A percentile compares a stretch with the other conserved stretches of the same genome.
These are phyloP conservation scores for Alternaria consortialis DNA, from an alignment of 2,329 filamentous ascomycete genomes.

Conservation along the genomic window DNA sequence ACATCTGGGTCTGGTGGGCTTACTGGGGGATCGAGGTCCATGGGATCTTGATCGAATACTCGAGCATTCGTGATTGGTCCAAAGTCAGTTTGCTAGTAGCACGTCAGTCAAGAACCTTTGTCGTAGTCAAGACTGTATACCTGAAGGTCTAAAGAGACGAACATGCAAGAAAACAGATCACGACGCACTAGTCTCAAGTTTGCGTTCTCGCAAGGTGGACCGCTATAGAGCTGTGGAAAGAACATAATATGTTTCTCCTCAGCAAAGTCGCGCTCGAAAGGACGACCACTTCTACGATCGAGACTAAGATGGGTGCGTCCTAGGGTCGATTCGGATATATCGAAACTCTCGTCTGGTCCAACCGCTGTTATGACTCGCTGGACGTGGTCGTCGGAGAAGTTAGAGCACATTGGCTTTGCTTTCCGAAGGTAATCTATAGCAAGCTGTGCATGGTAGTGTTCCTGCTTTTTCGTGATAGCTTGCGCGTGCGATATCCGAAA, in stretches of 20 bases:
- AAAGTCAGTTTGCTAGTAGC: constrained; percentile 11
- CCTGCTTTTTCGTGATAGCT: constrained; percentile 11
- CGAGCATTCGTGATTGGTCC: constrained; percentile 6
- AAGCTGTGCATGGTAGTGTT: constrained; percentile 14
- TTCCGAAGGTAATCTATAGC: constrained; percentile 22
- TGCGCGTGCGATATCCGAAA: constrained; percentile 14
- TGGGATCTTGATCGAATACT: constrained; percentile 4
- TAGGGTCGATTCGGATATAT: neutral
- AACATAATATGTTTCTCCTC: constrained; percentile 20
- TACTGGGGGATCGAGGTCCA: constrained; percentile 8
- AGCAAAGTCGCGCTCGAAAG: constrained; percentile 16
- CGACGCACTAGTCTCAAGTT: constrained; percentile 14
- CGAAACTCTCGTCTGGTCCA: neutral
- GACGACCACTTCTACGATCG: constrained; percentile 9
- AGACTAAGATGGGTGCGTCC: constrained; percentile 4
- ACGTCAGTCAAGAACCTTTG: neutral
- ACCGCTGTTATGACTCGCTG: constrained; percentile 13
- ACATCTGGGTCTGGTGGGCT: constrained; percentile 4
- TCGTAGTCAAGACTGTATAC: constrained; percentile 4
- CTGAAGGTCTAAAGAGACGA: constrained; percentile 11
- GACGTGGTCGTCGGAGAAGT: constrained; percentile 13
- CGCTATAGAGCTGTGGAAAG: constrained; percentile 13
- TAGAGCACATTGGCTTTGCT: constrained; percentile 15
- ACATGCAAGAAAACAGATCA: constrained; percentile 19
- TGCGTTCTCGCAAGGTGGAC: neutral